Evolutionary conservation across 2,329 filamentous ascomycete genomes (phyloP).

Genomic region (Fusarium duplospermum): DNA sequence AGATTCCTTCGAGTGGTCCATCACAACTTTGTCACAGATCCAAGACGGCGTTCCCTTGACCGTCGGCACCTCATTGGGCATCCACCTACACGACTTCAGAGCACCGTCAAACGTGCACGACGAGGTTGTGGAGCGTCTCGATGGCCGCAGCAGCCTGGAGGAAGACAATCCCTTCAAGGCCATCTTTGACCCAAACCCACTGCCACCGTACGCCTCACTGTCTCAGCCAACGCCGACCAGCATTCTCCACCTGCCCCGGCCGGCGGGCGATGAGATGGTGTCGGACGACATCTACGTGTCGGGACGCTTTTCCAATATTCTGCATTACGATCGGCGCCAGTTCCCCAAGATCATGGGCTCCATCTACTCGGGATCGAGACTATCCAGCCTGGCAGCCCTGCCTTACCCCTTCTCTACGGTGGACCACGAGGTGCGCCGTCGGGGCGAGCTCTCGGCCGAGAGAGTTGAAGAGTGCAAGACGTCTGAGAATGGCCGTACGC

Average conservation of each 20-base stretch:
- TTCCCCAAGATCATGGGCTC: constrained; percentile 83
- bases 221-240: constrained; percentile 85
- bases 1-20: constrained; percentile 81
- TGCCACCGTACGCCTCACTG: constrained; percentile 74
- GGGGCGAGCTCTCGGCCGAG: constrained; percentile 65
- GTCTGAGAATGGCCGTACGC: constrained; percentile 67
- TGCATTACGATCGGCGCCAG: constrained; percentile 89
- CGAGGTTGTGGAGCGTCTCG: constrained; percentile 53
- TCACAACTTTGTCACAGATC: constrained; percentile 83
- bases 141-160: constrained; percentile 34
- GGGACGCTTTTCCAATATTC: constrained; percentile 87
- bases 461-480: constrained; percentile 66
- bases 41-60: constrained; percentile 77
- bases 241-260: constrained; percentile 79
- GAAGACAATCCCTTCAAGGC: constrained; percentile 48
- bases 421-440: constrained; percentile 68
- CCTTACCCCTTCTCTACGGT: constrained; percentile 74
- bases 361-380: constrained; percentile 83
- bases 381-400: constrained; percentile 78
- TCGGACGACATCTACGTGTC: constrained; percentile 88
- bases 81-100: constrained; percentile 86
- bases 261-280: constrained; percentile 63
- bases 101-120: constrained; percentile 48
- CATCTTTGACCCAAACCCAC: constrained; percentile 65
- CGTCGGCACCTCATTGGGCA: constrained; percentile 82